Base-by-base conservation (phyloP, 345 rosid species). In the Angophora floribunda region DNA sequence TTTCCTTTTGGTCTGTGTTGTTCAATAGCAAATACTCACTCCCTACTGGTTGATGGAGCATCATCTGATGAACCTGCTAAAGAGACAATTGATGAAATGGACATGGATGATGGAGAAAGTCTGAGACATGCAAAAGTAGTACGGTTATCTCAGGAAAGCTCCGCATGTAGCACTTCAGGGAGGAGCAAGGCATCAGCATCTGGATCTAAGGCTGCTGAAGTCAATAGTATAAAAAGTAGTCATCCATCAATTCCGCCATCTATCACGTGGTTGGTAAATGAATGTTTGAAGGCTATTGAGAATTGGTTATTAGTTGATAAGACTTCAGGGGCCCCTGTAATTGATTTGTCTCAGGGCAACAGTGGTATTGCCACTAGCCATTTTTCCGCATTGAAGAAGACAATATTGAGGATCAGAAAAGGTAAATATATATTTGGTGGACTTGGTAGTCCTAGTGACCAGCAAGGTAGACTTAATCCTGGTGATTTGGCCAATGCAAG, bases 91-190 rank as follows among this genome's bases (percentile, higher is more conserved):
- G 88, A 89, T 88, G 78, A 91, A 89, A 90, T 86, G 85, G 90
- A 91, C 85, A 89, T 85, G 75, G 94, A 91, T 89, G 96, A 93
- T 89, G 92, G 91, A 89, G 97, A 95, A 87, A 89, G 94, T 88
- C 78, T 86, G 51, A 94, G 99, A 88, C 96, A 91, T 92, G 95
- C 99, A 90, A 96, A 97, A 94, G 97, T 97, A 16, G 99, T 99
- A 88, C 92, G 96, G 87, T 90, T 95, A 86, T 94, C 98, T 52
- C 93, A 92, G 92, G 96, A 94, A 90, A 96, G 95, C 91, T 94
- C 98, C 21, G 94, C 96, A 61, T 93, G 92, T 91, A 91, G 95
- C 88, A 91, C 92, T 28, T 87, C 91, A 85, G 96, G 91, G 90
- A 93, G 95, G 90, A 92, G 90, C 52, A 44, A 67, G 92, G 86